phyloP scores from a whole-genome alignment of 352 stramenopile genomes.

The Phytophthora podocarpi region DNA sequence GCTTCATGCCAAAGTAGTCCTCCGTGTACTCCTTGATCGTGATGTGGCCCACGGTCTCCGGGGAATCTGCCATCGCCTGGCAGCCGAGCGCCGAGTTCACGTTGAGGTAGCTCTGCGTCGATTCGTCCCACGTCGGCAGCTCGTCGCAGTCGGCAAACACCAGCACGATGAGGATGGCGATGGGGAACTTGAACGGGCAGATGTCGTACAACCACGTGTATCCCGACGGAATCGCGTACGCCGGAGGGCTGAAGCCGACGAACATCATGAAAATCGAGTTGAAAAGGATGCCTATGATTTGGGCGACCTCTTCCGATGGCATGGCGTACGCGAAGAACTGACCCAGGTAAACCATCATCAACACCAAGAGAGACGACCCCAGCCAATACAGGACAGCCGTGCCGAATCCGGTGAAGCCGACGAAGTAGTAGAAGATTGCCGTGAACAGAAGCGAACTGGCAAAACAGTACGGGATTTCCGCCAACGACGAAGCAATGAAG shows the following conservation, averaged over 20 bases:
- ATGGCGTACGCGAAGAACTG: slow-evolving; percentile 40
- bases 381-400: slow-evolving; percentile 33
- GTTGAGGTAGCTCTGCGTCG: not conserved
- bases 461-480: slow-evolving; percentile 64
- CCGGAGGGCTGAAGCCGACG: too few species aligned
- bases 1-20: slow-evolving; percentile 7
- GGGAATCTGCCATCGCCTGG: not conserved
- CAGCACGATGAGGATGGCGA: slow-evolving; percentile 17
- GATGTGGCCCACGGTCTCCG: slow-evolving; percentile 7
- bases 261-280: slow-evolving; percentile 45
- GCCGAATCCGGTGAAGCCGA: slow-evolving; percentile 22
- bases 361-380: slow-evolving; percentile 22
- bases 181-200: slow-evolving; percentile 13
- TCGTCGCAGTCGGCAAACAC: slow-evolving; percentile 15
- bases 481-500: slow-evolving; percentile 71
- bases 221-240: slow-evolving; percentile 10
- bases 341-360: slow-evolving; percentile 44
- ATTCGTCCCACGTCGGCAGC: too few species aligned
- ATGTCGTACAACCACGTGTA: slow-evolving; percentile 20
- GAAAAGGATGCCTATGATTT: slow-evolving; percentile 35
- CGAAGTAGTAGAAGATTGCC: slow-evolving; percentile 9
- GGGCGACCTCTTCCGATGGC: slow-evolving; percentile 35
- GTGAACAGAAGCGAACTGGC: slow-evolving; percentile 10
- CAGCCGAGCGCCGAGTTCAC: slow-evolving; percentile 5
- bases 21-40: not conserved